phyloP scores from a whole-genome alignment of 805 yeast species.

The Cyberlindnera misumaiensis region DNA sequence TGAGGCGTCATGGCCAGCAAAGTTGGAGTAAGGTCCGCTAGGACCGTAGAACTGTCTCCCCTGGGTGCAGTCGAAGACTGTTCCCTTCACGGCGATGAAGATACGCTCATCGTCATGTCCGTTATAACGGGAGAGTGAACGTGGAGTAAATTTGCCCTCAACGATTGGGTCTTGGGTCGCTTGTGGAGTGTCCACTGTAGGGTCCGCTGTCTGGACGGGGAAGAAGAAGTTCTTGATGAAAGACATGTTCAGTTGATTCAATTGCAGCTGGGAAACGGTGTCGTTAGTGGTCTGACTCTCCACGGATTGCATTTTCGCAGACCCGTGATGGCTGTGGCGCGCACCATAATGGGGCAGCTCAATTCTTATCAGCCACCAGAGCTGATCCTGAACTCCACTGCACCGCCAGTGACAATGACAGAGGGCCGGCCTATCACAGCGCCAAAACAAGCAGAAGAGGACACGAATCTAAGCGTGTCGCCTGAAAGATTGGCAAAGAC shows the following conservation, averaged over 20 bases:
- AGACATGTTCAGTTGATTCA: constrained; percentile 14
- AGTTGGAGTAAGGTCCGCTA: constrained; percentile 87
- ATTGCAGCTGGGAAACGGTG: neutral
- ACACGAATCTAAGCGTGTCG: constrained; percentile 8
- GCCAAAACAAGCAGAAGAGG: neutral
- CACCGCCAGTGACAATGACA: no score
- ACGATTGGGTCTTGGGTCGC: constrained; percentile 30
- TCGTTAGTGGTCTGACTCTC: neutral
- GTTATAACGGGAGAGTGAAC: constrained; percentile 63
- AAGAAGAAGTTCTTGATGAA: constrained; percentile 22
- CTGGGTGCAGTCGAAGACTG: constrained; percentile 73
- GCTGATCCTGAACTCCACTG: neutral
- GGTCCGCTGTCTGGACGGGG: constrained; percentile 22
- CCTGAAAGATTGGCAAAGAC: constrained; percentile 18
- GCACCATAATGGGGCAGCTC: no score
- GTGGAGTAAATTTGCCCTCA: constrained; percentile 60
- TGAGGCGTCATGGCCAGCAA: constrained; percentile 95
- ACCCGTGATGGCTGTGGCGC: neutral
- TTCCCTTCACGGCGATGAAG: constrained; percentile 81
- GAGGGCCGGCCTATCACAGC: neutral
- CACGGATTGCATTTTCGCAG: neutral
- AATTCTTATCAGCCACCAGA: neutral
- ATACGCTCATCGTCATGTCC: constrained; percentile 77
- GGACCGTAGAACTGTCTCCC: constrained; percentile 92
- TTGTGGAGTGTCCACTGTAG: constrained; percentile 9